Evolutionary conservation across 129 eudicot genomes (phyloP).

Genomic region (Artemisia argyi): DNA sequence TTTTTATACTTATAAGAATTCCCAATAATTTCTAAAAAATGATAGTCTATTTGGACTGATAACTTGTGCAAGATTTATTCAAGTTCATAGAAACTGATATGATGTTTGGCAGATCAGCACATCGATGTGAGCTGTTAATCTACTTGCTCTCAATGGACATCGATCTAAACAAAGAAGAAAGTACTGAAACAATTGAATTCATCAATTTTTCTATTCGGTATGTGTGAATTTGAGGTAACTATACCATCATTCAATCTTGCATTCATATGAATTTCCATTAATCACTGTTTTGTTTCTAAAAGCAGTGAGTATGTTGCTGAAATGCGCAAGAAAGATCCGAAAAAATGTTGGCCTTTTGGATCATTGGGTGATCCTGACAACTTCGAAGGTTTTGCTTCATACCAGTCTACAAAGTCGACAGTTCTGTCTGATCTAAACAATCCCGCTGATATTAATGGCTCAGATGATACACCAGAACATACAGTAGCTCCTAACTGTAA

Average conservation of each 20-base stretch:
- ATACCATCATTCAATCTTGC: background rate
- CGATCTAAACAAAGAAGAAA: conserved; percentile 25
- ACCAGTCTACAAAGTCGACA: conserved; percentile 20
- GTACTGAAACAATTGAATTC: conserved; percentile 19
- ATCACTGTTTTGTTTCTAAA: conserved; percentile 14
- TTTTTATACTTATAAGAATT: background rate
- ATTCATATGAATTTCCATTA: background rate
- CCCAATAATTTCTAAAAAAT: background rate
- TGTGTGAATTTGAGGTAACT: conserved; percentile 19
- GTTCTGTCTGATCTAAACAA: conserved; percentile 3
- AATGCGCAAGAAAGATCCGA: conserved; percentile 34
- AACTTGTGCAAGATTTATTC: background rate
- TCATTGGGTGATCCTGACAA: conserved; percentile 26
- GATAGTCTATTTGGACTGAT: background rate
- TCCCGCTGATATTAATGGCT: conserved; percentile 7
- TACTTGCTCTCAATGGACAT: conserved; percentile 32
- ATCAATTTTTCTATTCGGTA: conserved; percentile 44
- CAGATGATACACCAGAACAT: conserved; percentile 23
- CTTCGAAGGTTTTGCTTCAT: conserved; percentile 16
- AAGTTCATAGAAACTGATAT: background rate
- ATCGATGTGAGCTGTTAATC: background rate
- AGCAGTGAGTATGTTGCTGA: conserved; percentile 42
- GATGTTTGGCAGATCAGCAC: conserved; percentile 13
- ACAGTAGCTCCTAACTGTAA: conserved; percentile 24
- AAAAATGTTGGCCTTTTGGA: conserved; percentile 41